Percentiles rank a stretch among this genome's conserved stretches.
Conservation (phyloP, 345 rosid species). For the Mercurialis annua region DNA sequence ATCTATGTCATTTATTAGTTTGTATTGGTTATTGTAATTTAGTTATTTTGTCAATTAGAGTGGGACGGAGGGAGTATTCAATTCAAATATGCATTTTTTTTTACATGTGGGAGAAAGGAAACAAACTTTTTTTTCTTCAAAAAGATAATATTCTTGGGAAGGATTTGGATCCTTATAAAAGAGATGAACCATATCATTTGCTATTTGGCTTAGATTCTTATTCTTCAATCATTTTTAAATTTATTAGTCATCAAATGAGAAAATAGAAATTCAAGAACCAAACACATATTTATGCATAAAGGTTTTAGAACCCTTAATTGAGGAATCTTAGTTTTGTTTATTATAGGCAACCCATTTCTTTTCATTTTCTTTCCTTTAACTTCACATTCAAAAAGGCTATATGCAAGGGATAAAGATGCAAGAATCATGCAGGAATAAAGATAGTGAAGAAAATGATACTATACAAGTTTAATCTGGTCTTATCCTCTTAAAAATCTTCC, state of each 20-base stretch:
- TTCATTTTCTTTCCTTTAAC: constrained; percentile 1
- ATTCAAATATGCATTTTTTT: constrained; percentile 11
- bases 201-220: constrained; percentile 22
- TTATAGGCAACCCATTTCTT: background rate
- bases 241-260: constrained; percentile 10
- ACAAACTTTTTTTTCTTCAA: constrained; percentile 11
- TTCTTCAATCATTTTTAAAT: constrained; percentile 36
- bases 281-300: background rate
- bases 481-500: too few relatives aligned
- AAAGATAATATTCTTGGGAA: constrained; percentile 15
- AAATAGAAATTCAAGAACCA: background rate
- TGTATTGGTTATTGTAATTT: too few relatives aligned
- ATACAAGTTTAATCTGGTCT: too few relatives aligned
- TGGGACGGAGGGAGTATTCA: too few relatives aligned
- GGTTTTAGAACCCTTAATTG: constrained; percentile 1
- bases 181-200: constrained; percentile 22
- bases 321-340: constrained; percentile 12
- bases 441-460: constrained; percentile 5
- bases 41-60: too few relatives aligned
- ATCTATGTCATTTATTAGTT: too few relatives aligned
- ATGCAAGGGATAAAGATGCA: constrained; percentile 16
- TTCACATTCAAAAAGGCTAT: constrained; percentile 10
- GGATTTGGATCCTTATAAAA: constrained; percentile 27
- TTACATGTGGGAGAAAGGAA: constrained; percentile 24
- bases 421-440: constrained; percentile 24